Base-by-base conservation (phyloP, 352 stramenopile genomes). In the Pythium phragmitis region DNA sequence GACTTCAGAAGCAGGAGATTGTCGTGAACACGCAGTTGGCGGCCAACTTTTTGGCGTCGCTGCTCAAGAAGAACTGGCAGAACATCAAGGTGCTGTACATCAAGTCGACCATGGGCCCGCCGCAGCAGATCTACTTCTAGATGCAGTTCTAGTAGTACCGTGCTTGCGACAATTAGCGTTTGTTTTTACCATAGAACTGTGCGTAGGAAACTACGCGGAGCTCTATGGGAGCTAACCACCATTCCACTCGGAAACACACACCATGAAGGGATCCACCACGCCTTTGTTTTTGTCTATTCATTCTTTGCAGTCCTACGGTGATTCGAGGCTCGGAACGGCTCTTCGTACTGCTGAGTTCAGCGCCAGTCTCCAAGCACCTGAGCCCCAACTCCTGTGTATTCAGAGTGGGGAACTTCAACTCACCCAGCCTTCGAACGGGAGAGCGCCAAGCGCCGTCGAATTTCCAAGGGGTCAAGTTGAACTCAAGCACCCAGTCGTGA, bases 31-130 rank as follows among this genome's bases (percentile, higher is more conserved):
- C 97, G 45, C 93, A 99, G 78, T 77, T 99, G 65, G 92, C 97
- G 67, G 89, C 96, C 58, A 99, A 99, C 94, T 99, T 99, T 79
- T 80, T 99, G 49, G 97, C 97, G 16, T 99, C 94, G 72, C 86
- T 99, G 57, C 83, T 99, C 7, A 99, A 99, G 94, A 99, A 99
- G 94, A 98, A 99, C 87, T 99, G 98, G 98, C 98, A 99, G 82
- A 99, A 99, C 89, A 99, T 99, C 88, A 99, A 99, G 77, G 91
- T 98, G 67, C 91, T 99, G 62, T 99, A 99, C 93, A 91, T 99
- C 73, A 99, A 99, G 95, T 96, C 78, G 63, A 99, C 97, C 68
- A 99, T 99, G 98, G 97, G 98, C 60, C 97, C 97, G 58, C 73
- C 94, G 49, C 82, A 97, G 65, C 97, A 99, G 85, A 99, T 99